Evolutionary conservation across 106 monocot species (phyloP).

Genomic region (Apostasia ramifera): DNA sequence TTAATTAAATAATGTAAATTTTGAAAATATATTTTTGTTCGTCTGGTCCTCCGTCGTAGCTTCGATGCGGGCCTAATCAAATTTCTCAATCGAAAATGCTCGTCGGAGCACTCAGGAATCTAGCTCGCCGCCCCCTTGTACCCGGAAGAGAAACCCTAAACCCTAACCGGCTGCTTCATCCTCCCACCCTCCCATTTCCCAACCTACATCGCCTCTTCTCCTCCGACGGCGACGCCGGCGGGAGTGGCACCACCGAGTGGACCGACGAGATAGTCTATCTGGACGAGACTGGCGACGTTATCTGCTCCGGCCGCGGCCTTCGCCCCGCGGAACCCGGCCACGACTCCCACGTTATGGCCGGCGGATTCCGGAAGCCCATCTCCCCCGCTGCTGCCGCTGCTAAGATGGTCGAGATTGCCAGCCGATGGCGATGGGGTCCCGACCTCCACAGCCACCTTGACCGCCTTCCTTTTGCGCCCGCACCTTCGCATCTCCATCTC

Average conservation of each 20-base stretch:
- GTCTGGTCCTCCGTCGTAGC: no score
- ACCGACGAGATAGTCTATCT: constrained; percentile 56
- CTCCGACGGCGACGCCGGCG: background rate
- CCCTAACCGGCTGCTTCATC: background rate
- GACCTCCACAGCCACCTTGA: constrained; percentile 20
- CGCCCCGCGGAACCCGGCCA: constrained; percentile 35
- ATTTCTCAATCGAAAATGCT: background rate
- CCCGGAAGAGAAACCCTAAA: constrained; percentile 1
- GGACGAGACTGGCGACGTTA: constrained; percentile 56
- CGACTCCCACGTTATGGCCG: constrained; percentile 19
- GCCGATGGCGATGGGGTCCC: constrained; percentile 31
- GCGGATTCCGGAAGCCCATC: constrained; percentile 14
- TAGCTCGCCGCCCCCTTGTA: background rate
- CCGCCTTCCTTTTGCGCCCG: constrained; percentile 16
- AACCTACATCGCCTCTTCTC: background rate
- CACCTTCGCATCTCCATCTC: constrained; percentile 21
- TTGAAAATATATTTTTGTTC: no score
- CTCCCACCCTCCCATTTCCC: no score
- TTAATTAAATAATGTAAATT: no score
- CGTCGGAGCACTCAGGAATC: constrained; percentile 3
- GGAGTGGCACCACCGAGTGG: constrained; percentile 13
- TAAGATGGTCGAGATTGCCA: constrained; percentile 18
- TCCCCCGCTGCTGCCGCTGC: constrained; percentile 27
- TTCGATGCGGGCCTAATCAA: background rate
- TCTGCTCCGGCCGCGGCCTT: constrained; percentile 41